A percentile compares a stretch with the other conserved stretches of the same genome.
phyloP scores from a whole-genome alignment of 176 grass and related monocot species.

The Alopecurus myosuroides region DNA sequence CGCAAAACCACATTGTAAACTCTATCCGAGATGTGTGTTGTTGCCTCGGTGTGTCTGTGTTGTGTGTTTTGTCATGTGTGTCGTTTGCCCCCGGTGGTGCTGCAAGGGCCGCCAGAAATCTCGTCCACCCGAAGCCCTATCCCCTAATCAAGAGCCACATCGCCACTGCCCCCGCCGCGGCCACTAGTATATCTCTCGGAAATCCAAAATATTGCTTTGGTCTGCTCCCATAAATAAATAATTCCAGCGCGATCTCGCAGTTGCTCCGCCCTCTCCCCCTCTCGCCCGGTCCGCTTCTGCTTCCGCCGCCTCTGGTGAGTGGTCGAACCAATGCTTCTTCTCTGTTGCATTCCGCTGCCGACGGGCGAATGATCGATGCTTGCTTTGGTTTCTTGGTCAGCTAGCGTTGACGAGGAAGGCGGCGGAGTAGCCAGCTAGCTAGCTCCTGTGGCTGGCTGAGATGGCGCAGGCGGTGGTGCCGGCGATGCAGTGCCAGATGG shows the following conservation, averaged over 20 bases:
- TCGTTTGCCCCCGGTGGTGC: neutral
- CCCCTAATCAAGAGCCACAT: constrained; percentile 49
- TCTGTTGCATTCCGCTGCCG: neutral
- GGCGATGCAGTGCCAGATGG: constrained; percentile 72
- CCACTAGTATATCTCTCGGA: constrained; percentile 4
- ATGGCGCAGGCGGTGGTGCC: constrained; percentile 93
- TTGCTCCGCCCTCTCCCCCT: neutral
- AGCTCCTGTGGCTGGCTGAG: neutral
- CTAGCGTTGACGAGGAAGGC: neutral
- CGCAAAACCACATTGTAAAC: neutral
- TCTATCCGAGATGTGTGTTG: neutral
- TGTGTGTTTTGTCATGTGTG: too few relatives aligned
- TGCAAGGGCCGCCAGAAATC: constrained; percentile 33
- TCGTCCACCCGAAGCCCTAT: constrained; percentile 90
- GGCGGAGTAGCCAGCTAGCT: neutral
- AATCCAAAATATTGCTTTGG: constrained; percentile 19
- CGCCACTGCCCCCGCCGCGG: neutral
- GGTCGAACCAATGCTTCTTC: neutral
- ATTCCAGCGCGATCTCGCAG: neutral
- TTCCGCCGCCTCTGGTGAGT: neutral
- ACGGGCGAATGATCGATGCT: neutral
- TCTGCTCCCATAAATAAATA: neutral
- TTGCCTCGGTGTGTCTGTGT: neutral
- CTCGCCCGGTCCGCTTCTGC: neutral
- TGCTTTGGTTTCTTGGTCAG: neutral